phyloP scores from a whole-genome alignment of 2,329 filamentous ascomycete genomes.

The Cladosporium oxysporum region DNA sequence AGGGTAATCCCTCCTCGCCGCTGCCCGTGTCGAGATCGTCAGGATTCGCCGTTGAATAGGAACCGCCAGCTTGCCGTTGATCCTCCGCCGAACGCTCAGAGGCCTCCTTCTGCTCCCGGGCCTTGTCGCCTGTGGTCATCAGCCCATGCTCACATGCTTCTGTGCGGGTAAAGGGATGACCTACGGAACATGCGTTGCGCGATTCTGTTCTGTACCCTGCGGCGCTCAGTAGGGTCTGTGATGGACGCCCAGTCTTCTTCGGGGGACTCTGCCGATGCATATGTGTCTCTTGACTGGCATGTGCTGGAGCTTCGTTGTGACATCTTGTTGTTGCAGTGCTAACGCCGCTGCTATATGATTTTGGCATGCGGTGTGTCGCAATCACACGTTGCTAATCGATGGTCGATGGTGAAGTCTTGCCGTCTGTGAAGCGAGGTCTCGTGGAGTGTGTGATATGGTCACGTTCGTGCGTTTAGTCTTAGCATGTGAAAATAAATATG shows the following conservation, averaged over 20 bases:
- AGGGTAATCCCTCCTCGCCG: conserved; percentile 66
- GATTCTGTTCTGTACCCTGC: conserved; percentile 74
- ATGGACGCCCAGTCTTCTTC: conserved; percentile 70
- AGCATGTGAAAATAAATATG: not conserved
- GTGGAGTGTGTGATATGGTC: not conserved
- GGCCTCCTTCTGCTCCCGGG: conserved; percentile 66
- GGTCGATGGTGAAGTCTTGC: not conserved
- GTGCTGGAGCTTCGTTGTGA: conserved; percentile 5
- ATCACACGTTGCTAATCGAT: not conserved
- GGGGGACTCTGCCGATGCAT: conserved; percentile 18
- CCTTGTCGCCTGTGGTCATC: conserved; percentile 62
- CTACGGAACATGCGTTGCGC: conserved; percentile 75
- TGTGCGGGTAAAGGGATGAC: conserved; percentile 36
- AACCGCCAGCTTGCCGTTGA: conserved; percentile 62
- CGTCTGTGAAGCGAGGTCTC: not conserved
- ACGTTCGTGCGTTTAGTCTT: not conserved
- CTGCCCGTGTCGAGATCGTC: conserved; percentile 55
- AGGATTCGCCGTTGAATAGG: conserved; percentile 63
- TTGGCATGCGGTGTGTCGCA: not conserved
- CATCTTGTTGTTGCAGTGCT: not conserved
- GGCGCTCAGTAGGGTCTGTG: conserved; percentile 68
- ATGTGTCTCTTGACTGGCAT: conserved; percentile 3
- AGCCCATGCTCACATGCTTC: not conserved
- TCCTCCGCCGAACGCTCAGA: conserved; percentile 65
- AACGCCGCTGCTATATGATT: not conserved